Conservation (phyloP, 2,329 filamentous ascomycete genomes). For the Sclerotinia minor region DNA sequence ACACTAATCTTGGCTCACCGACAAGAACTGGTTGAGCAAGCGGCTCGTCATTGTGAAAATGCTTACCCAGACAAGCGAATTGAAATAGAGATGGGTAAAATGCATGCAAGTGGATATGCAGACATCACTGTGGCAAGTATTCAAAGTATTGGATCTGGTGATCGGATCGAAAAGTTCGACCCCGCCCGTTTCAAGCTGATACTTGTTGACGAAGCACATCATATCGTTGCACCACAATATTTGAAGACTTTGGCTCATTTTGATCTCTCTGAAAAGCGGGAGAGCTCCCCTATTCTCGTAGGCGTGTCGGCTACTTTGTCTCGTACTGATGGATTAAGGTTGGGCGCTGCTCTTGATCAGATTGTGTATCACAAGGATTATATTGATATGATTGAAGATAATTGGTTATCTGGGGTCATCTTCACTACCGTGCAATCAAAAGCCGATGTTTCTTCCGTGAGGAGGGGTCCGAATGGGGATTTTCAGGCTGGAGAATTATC, state of each 20-base stretch:
- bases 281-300: slow-evolving; percentile 65
- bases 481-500: slow-evolving; percentile 80
- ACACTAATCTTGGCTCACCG: slow-evolving; percentile 92
- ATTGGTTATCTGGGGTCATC: slow-evolving; percentile 87
- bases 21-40: slow-evolving; percentile 91
- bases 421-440: slow-evolving; percentile 90
- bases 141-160: slow-evolving; percentile 75
- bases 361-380: slow-evolving; percentile 94
- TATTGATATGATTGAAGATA: slow-evolving; percentile 79
- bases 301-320: slow-evolving; percentile 84
- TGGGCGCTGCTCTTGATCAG: slow-evolving; percentile 86
- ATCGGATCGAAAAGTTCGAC: slow-evolving; percentile 80
- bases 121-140: slow-evolving; percentile 95
- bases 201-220: slow-evolving; percentile 93
- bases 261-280: slow-evolving; percentile 57
- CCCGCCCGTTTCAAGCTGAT: slow-evolving; percentile 80
- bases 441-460: slow-evolving; percentile 74
- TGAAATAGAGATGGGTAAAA: slow-evolving; percentile 87
- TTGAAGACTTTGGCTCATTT: slow-evolving; percentile 77
- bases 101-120: slow-evolving; percentile 73
- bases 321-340: slow-evolving; percentile 76
- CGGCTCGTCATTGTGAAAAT: slow-evolving; percentile 76
- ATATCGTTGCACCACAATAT: slow-evolving; percentile 86
- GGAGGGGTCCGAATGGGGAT: slow-evolving; percentile 67
- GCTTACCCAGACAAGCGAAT: slow-evolving; percentile 79